Evolutionary conservation across 805 yeast species (phyloP).

Genomic region (Trichomonascus vanleenenianus): DNA sequence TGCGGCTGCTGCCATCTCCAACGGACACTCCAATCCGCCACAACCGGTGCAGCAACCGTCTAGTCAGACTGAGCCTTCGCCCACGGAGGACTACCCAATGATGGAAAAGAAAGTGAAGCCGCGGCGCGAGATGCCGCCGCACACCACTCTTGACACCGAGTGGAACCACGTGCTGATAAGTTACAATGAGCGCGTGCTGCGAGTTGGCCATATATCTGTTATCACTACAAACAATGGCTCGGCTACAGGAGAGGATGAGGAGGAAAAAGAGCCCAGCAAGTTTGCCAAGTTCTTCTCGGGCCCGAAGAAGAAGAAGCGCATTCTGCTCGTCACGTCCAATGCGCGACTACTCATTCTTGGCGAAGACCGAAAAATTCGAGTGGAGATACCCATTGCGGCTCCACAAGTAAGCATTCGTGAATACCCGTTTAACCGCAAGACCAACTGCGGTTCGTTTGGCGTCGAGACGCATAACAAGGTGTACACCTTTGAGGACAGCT

Average conservation of each 20-base stretch:
- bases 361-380: conserved; percentile 25
- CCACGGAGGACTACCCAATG: too few species aligned
- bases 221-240: conserved; percentile 6
- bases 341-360: conserved; percentile 28
- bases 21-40: background rate
- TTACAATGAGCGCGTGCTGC: conserved; percentile 41
- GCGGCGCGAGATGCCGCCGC: conserved; percentile 34
- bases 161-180: conserved; percentile 38
- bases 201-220: conserved; percentile 34
- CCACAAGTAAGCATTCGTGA: conserved; percentile 30
- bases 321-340: conserved; percentile 28
- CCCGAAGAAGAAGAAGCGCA: conserved; percentile 23
- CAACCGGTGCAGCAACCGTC: background rate
- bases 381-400: conserved; percentile 27
- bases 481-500: conserved; percentile 27
- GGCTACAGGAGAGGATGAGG: conserved; percentile 14
- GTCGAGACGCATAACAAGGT: conserved; percentile 29
- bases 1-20: background rate
- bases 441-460: conserved; percentile 22
- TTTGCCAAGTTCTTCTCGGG: conserved; percentile 25
- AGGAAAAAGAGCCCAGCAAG: conserved; percentile 18
- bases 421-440: conserved; percentile 22
- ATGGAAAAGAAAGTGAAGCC: conserved; percentile 7
- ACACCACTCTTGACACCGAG: conserved; percentile 40
- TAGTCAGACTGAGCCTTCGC: too few species aligned